Evolutionary conservation across 108 stramenopile species (phyloP).

Genomic region (Aurantiochytrium sp.): DNA sequence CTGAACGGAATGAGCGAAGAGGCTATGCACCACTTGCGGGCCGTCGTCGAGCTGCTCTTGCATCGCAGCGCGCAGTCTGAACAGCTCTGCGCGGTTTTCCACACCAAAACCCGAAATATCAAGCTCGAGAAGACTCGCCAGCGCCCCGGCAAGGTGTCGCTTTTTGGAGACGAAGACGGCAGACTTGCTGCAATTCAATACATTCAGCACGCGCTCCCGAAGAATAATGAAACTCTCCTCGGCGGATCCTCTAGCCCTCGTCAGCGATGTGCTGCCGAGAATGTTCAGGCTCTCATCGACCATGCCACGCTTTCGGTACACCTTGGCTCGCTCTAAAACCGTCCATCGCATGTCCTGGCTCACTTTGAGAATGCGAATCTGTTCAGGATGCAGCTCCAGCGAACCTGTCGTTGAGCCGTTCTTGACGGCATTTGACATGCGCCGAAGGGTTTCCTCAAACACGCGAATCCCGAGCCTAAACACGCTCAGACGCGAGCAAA

Average conservation of each 20-base stretch:
- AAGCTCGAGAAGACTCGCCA: background rate
- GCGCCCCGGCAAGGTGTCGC: background rate
- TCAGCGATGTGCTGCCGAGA: background rate
- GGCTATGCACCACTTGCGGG: background rate
- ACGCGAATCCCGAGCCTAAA: background rate
- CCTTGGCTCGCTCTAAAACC: background rate
- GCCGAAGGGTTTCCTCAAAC: background rate
- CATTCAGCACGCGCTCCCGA: background rate
- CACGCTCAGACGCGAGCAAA: background rate
- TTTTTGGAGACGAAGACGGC: background rate
- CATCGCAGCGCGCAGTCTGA: background rate
- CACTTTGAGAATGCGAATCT: background rate
- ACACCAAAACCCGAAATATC: background rate
- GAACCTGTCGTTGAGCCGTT: background rate
- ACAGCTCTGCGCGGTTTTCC: background rate
- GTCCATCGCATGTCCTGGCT: conserved; percentile 10
- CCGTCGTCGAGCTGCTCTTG: background rate
- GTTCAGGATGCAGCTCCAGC: background rate
- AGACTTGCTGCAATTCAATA: background rate
- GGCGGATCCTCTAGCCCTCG: background rate
- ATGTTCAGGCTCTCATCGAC: background rate
- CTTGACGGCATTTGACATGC: background rate
- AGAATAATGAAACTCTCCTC: background rate
- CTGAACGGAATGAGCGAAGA: background rate
- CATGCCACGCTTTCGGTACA: background rate